Percentiles rank a stretch among this genome's conserved stretches.
Evolutionary conservation across 805 yeast genomes (phyloP).

Genomic region (Phaffomyces thermotolerans): DNA sequence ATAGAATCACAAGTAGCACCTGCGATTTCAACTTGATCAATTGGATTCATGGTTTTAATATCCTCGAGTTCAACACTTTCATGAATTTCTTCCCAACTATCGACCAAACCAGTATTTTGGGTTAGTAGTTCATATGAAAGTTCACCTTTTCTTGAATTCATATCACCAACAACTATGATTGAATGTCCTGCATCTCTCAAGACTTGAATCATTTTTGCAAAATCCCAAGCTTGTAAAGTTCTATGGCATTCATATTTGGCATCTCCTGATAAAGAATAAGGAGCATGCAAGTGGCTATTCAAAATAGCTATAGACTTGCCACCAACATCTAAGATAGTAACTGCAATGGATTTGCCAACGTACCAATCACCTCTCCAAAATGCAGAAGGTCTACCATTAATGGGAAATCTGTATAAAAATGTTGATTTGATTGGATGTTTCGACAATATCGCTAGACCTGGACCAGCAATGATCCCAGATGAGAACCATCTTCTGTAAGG

Average conservation of each 20-base stretch:
- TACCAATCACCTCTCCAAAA: constrained; percentile 95
- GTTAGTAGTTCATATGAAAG: constrained; percentile 73
- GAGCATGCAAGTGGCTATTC: constrained; percentile 97
- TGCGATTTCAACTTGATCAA: constrained; percentile 59
- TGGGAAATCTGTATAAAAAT: constrained; percentile 76
- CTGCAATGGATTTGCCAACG: constrained; percentile 85
- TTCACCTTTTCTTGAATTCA: constrained; percentile 84
- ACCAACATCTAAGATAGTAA: constrained; percentile 49
- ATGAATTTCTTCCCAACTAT: constrained; percentile 73
- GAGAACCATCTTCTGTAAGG: constrained; percentile 67
- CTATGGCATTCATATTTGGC: constrained; percentile 88
- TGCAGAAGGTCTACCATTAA: constrained; percentile 92
- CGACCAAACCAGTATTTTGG: constrained; percentile 57
- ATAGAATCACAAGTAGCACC: constrained; percentile 89
- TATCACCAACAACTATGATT: constrained; percentile 86
- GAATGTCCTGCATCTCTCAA: constrained; percentile 72
- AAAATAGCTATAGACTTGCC: constrained; percentile 60
- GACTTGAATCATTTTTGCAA: constrained; percentile 56
- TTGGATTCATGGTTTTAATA: constrained; percentile 41
- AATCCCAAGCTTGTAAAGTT: constrained; percentile 95
- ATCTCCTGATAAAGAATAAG: constrained; percentile 76
- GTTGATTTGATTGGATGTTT: constrained; percentile 77
- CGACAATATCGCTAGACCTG: constrained; percentile 83
- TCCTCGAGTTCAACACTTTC: constrained; percentile 38
- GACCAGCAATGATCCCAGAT: constrained; percentile 86